Evolutionary conservation across 768 basidiomycete species (phyloP), one percentile per base, ranked within the genome.

Genomic region (Trametes meyenii): DNA sequence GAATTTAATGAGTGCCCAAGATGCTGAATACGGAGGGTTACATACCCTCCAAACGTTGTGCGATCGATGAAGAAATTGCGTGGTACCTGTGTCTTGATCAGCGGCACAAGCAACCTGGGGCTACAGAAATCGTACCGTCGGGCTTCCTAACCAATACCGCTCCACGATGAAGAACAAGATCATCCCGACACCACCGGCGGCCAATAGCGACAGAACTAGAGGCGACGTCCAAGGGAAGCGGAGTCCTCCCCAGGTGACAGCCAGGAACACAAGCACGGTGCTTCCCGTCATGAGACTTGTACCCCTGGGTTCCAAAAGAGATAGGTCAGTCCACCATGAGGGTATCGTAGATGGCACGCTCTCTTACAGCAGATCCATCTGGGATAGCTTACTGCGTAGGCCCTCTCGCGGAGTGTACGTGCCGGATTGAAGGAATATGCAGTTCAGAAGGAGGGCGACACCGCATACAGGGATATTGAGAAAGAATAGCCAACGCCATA

Each of bases 281-380:
- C 64, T 61, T 1, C 58, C 51, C 12, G 66, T 68, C 16, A 73
- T 52, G 12, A 73, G 26, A 0, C 54, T 29, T 29, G 64, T 69
- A 1, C 71, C 69, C 19, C 74, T 71, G 11, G n/a, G n/a, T n/a
- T 17, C n/a, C 39, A 40, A 12, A 14, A 45, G 5, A 2, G 44
- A 17, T 11, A 17, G 36, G 2, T 33, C 10, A 3, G 73, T 65
- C 81, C 45, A 67, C 81, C 45, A 67, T 50, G 61, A 16, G 12
- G 2, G 2, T 11, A 12, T 6, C 1, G 2, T 5, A 14, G 1
- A 5, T 13, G 23, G 19, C 3, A 17, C 58, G 66, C 23, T 10
- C 5, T 66, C 77, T 56, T 57, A 76, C 74, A 70, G 67, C 77
- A 76, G 76, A 44, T 78, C 77, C 23, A 78, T 71, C 6, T 69